Base-by-base conservation (phyloP, 345 rosid species). In the Eutrema japonicum region DNA sequence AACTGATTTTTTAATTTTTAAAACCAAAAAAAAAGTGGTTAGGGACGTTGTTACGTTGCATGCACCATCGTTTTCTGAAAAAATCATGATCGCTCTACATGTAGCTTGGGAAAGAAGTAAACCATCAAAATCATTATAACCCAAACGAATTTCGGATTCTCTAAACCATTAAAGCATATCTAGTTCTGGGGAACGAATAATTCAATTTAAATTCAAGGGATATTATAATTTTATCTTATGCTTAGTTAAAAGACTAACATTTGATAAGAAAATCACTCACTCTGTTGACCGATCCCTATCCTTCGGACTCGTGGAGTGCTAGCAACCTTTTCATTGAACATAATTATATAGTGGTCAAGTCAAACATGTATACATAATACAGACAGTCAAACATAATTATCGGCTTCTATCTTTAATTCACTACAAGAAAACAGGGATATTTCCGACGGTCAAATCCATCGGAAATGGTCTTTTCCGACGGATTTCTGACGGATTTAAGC, bases 401-500 rank as follows among this genome's bases (percentile, higher is more conserved):
- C 49, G 11, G 55, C 4, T 27, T 43, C 45, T 27, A 59, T 49
- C 55, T 29, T 14, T 60, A 26, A 57, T 57, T 70, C 57, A 65
- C n/a, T n/a, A n/a, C n/a, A n/a, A n/a, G n/a, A n/a, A n/a, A n/a
- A n/a, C n/a, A n/a, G n/a, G n/a, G n/a, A n/a, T n/a, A n/a, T n/a
- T n/a, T n/a, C n/a, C n/a, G n/a, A n/a, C n/a, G n/a, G n/a, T n/a
- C n/a, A n/a, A n/a, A n/a, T n/a, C n/a, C n/a, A n/a, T n/a, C n/a
- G n/a, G n/a, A n/a, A n/a, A n/a, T n/a, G n/a, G n/a, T n/a, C n/a
- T n/a, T n/a, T n/a, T n/a, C n/a, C n/a, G n/a, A n/a, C n/a, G n/a
- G n/a, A n/a, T n/a, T n/a, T n/a, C n/a, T n/a, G n/a, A n/a, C n/a
- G n/a, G n/a, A n/a, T n/a, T n/a, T n/a, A n/a, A n/a, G n/a, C n/a